Evolutionary conservation across 176 grass and related monocot genomes (phyloP).

Genomic region (Elaeis guineensis): DNA sequence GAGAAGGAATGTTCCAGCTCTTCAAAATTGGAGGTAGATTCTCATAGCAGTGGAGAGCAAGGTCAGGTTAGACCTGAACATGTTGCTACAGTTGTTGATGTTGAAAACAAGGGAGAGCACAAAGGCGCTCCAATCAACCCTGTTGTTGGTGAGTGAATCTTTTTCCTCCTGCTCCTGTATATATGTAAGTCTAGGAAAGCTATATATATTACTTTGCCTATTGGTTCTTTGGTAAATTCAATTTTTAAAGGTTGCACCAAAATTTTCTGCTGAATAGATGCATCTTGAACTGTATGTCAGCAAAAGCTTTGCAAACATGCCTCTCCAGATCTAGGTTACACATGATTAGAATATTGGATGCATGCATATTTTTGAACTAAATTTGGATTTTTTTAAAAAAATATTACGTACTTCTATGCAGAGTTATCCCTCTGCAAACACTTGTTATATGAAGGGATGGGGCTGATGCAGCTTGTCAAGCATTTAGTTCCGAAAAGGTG

Average conservation of each 20-base stretch:
- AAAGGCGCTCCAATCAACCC: conserved; percentile 39
- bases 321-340: not conserved
- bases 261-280: not conserved
- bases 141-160: conserved; percentile 50
- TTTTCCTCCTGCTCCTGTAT: not conserved
- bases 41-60: conserved; percentile 29
- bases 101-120: conserved; percentile 19
- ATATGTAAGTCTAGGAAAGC: too few relatives aligned
- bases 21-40: conserved; percentile 30
- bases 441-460: conserved; percentile 86
- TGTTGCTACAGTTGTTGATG: conserved; percentile 23
- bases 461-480: conserved; percentile 56
- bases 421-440: conserved; percentile 88
- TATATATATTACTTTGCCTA: too few relatives aligned
- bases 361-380: too few relatives aligned
- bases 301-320: not conserved
- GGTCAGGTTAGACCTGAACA: conserved; percentile 17
- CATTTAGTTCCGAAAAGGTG: conserved; percentile 71
- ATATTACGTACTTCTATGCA: conserved; percentile 34
- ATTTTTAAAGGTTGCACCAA: not conserved
- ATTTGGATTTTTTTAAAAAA: not conserved
- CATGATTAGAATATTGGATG: too few relatives aligned
- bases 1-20: conserved; percentile 27
- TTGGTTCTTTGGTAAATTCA: too few relatives aligned
- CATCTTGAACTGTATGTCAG: not conserved